Evolutionary conservation across 257 asterid species (phyloP), one percentile per base, ranked within the genome.

Genomic region (Solanum habrochaites): DNA sequence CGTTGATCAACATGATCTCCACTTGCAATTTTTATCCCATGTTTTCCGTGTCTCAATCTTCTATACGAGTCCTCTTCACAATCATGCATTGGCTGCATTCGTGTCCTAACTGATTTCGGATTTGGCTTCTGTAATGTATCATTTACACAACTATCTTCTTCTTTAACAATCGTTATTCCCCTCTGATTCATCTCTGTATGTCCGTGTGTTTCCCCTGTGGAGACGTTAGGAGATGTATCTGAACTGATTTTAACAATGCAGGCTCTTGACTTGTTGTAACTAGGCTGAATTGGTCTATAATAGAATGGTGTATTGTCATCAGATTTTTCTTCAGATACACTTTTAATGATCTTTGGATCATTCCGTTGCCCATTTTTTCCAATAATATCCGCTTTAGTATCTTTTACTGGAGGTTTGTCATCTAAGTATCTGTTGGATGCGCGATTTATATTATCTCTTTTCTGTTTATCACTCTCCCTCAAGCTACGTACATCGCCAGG

Each of bases 51-150:
- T 73, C 81, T 62, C 29, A 62, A 62, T 62, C 70, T 62, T 43
- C 40, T 77, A 43, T 43, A 40, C 8, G 10, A 77, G 3, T 45
- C 15, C 40, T 77, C 39, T 8, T 43, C 83, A 25, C 25, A 8
- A 45, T 21, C 83, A 25, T 4, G 40, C 10, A 15, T 45, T 15
- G 83, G 83, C 64, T 78, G 83, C 40, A 78, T 5, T 13, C 32
- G 84, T 64, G 90, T 85, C 74, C 99, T 91, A 7, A 94, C 97
- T 11, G 98, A 94, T 87, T 80, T 91, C 5, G 90, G 91, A 40
- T 42, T 85, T 7, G 88, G 86, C 86, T 89, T 93, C 4, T 88
- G 49, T 45, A 80, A 56, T 2, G 31, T 13, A 18, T 86, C 90
- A 20, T 85, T 90, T 25, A 27, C 40, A 45, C 25, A 78, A 13